Conservation (phyloP, 2,329 filamentous ascomycete species). For the Cordyceps tenuipes region DNA sequence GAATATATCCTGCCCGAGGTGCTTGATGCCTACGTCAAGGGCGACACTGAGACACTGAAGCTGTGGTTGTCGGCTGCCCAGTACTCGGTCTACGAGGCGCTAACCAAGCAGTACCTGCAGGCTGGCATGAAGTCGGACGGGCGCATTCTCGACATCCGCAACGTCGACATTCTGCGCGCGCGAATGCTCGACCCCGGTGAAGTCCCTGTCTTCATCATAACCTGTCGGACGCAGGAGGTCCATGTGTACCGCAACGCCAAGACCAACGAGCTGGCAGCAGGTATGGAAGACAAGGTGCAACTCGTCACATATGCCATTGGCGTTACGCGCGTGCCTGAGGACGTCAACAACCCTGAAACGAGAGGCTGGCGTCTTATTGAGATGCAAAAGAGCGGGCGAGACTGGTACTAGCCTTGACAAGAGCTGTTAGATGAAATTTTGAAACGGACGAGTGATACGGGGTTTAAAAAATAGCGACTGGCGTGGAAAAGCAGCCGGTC, state of each 20-base stretch:
- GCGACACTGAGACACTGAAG: conserved; percentile 81
- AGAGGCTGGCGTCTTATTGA: conserved; percentile 96
- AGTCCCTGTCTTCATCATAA: conserved; percentile 93
- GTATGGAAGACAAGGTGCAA: conserved; percentile 98
- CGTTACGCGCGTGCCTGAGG: conserved; percentile 85
- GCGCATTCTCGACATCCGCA: conserved; percentile 86
- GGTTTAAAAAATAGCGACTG: background rate
- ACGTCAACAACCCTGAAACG: conserved; percentile 94
- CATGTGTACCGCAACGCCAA: conserved; percentile 95
- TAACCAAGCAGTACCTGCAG: conserved; percentile 92
- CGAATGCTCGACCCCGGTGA: conserved; percentile 78
- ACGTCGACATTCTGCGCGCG: conserved; percentile 80
- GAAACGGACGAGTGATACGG: background rate
- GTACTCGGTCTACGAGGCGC: conserved; percentile 92
- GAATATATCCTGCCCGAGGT: conserved; percentile 98
- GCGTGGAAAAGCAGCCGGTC: background rate
- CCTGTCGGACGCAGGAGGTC: conserved; percentile 92
- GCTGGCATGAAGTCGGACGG: conserved; percentile 92
- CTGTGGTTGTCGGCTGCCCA: conserved; percentile 95
- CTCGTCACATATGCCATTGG: conserved; percentile 97
- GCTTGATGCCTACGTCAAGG: conserved; percentile 95
- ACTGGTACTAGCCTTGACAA: conserved; percentile 51
- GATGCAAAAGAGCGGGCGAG: conserved; percentile 94
- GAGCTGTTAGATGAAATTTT: background rate
- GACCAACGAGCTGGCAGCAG: conserved; percentile 78